Evolutionary conservation across 768 basidiomycete genomes (phyloP), one percentile per base, ranked within the genome.

Genomic region (Boletus rubroflammeus): DNA sequence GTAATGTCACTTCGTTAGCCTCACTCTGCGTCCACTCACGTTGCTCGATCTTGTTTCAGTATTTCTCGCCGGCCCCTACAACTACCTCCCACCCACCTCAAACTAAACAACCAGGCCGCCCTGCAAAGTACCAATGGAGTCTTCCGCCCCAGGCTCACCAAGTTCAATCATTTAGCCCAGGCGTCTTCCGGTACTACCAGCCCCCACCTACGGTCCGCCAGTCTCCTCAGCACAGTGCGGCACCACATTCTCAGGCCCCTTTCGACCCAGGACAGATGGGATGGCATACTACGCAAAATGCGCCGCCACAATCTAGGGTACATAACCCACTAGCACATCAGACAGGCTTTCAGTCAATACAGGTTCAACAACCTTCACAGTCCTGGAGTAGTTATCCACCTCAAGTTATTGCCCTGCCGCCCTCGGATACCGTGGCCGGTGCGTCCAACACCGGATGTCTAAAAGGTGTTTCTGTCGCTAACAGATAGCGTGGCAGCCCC

Each of bases 221-320:
- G 25, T 48, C 50, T 15, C 26, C n/a, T 41, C 58, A 40, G 11
- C 19, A 43, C 11, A 47, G 19, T 53, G 13, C 32, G n/a, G 39
- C 13, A n/a, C 46, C 43, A 17, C 40, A 26, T 55, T 36, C 44
- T 5, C 54, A 48, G 13, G 17, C 29, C 28, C 52, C 55, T 50
- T 23, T 49, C n/a, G 8, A 51, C 23, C 14, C 47, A n/a, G 29
- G 41, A n/a, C 55, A 62, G 32, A 51, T 29, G 38, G 41, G 32
- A 59, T 39, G 62, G 51, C 53, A 58, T 46, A 28, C 59, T 11
- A 29, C 50, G 32, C 63, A 52, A 46, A 55, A 51, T 45, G n/a
- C 45, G 41, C 55, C 57, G 1, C 42, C 34, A 8, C 63, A 53
- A 34, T 23, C 50, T 23, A 21, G 32, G 35, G 17, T 23, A 35